Percentiles rank a stretch among this genome's conserved stretches.
phyloP scores from a whole-genome alignment of 2,329 filamentous ascomycete genomes.

The Cytospora chrysosperma region DNA sequence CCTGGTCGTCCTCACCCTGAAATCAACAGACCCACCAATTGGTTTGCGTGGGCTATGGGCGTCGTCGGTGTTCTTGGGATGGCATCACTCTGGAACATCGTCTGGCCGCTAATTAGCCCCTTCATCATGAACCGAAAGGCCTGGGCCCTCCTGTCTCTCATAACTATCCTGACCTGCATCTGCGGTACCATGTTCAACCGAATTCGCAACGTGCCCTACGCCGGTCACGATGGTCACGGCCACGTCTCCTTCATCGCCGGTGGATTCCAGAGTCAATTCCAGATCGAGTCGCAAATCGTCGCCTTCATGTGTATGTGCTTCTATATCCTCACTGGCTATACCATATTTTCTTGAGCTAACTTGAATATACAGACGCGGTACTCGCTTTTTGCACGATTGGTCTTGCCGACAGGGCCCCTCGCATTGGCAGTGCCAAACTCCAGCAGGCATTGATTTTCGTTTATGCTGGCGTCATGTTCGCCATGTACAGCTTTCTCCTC shows the following conservation, averaged over 20 bases:
- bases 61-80: slow-evolving; percentile 68
- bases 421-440: slow-evolving; percentile 71
- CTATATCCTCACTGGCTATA: neutral
- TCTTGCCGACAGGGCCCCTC: slow-evolving; percentile 89
- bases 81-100: slow-evolving; percentile 52
- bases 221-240: slow-evolving; percentile 78
- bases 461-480: slow-evolving; percentile 74
- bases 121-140: slow-evolving; percentile 86
- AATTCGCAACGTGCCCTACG: slow-evolving; percentile 93
- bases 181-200: slow-evolving; percentile 99
- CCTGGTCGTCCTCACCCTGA: slow-evolving; percentile 74
- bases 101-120: slow-evolving; percentile 77
- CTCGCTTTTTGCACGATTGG: slow-evolving; percentile 88
- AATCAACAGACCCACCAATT: slow-evolving; percentile 87
- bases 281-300: slow-evolving; percentile 92
- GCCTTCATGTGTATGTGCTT: slow-evolving; percentile 78
- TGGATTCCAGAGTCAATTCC: slow-evolving; percentile 92
- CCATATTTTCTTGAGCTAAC: slow-evolving; percentile 27
- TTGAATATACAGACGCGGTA: slow-evolving; percentile 51
- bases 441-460: slow-evolving; percentile 81
- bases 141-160: slow-evolving; percentile 88
- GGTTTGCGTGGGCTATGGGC: slow-evolving; percentile 67
- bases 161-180: slow-evolving; percentile 87
- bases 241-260: slow-evolving; percentile 86
- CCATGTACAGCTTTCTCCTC: slow-evolving; percentile 90